Evolutionary conservation across 108 stramenopile genomes (phyloP), one percentile per base, ranked within the genome.

Genomic region (Poteriospumella lacustris): DNA sequence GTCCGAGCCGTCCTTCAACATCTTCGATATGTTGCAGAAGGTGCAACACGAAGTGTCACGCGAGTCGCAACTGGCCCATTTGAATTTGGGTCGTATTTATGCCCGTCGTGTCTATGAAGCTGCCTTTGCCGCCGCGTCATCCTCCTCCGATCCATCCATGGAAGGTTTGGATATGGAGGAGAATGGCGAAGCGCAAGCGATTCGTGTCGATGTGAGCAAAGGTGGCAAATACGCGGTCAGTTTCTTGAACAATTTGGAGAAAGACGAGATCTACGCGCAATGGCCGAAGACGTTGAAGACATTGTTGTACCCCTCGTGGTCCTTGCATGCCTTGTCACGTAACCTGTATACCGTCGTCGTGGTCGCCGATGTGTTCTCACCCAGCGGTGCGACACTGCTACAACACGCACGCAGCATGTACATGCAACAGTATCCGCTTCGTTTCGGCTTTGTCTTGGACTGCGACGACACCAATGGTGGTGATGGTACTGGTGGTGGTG

Each of bases 181-280:
- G 1, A 69, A 59, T 26, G 29, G 39, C 28, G 33, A 29, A 2
- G 26, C 3, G 44, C 39, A 19, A 3, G 36, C 2, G 26, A 40
- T 43, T 33, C 59, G 72, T 19, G 72, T 81, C 19, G 85, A 82
- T 76, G 2, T 83, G n/a, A 44, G 62, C 0, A 2, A 29, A 29
- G 79, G 75, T 28, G 44, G 69, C n/a, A 78, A 68, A 26, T 42
- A 41, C 38, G 79, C 47, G 39, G 52, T 88, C 41, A 26, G 59
- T 28, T 89, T 78, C 62, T 73, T 88, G n/a, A 89, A 88, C 80
- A 80, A 89, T 68, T 43, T 89, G 1, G 87, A 89, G 84, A 69
- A 44, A 31, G 87, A 88, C 43, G 39, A 42, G 1, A 34, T 9
- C 40, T 88, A 85, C 83, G 33, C 42, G 41, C 34, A 12, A 26